Evolutionary conservation across 208 protist genomes (phyloP), one percentile per base, ranked within the genome.

Genomic region (Leishmania major): DNA sequence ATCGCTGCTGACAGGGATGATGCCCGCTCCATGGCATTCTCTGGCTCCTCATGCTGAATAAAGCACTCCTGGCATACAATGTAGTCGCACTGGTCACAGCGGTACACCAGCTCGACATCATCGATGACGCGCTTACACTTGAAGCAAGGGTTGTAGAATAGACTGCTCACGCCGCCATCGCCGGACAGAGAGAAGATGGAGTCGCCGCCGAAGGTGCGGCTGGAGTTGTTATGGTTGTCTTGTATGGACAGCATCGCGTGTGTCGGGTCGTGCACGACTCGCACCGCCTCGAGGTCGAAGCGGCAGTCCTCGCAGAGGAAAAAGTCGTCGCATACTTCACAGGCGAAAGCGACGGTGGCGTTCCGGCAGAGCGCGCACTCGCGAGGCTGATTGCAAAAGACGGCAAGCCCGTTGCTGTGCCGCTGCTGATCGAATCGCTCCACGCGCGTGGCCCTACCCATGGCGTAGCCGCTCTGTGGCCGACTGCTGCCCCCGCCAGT

Each of bases 111-210:
- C 70, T 97, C 94, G 5, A 74, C 81, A 83, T 97, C 94, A 53
- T 89, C 85, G 70, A 97, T 96, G 47, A 81, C 76, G 35, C 90
- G 87, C 4, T 67, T 60, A 74, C 94, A 97, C 37, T 81, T 51
- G 45, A 67, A 80, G 83, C 94, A 97, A 6, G 94, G 94, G 55
- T 91, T 80, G 83, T 95, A 96, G 70, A 97, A 94, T n/a, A 97
- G 76, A 31, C 84, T 91, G 81, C 88, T 96, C 31, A 78, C 72
- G 1, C 80, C 87, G 47, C 86, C 86, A 19, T 93, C 87, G 25
- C 79, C 85, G 13, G 75, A 86, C 11, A 89, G 45, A 0, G 79
- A 80, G 70, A 80, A 90, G 74, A 84, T 80, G 35, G 82, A 89
- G 80, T 78, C 82, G 25, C 81, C 88, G 25, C 87, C 85, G 49